Evolutionary conservation across 1,284 basidiomycete species (phyloP).

Genomic region (Amylostereum areolatum): DNA sequence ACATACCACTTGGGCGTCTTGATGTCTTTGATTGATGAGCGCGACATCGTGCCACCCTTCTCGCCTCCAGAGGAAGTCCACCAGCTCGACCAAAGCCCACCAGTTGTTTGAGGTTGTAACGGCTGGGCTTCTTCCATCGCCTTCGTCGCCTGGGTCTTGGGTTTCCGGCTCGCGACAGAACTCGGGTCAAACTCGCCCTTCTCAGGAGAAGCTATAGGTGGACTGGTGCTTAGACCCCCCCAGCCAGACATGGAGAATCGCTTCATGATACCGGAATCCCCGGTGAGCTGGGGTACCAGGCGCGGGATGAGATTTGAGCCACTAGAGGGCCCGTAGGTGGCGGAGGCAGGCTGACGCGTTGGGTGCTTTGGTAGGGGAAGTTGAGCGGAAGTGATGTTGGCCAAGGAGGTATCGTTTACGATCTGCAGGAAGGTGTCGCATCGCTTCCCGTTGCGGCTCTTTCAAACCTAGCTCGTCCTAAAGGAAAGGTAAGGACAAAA

Average conservation of each 20-base stretch:
- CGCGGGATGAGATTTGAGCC: slow-evolving; percentile 49
- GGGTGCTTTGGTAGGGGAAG: slow-evolving; percentile 28
- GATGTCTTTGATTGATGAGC: slow-evolving; percentile 25
- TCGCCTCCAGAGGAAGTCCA: slow-evolving; percentile 62
- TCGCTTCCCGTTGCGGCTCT: slow-evolving; percentile 57
- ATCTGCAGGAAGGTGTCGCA: slow-evolving; percentile 59
- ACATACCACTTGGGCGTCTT: slow-evolving; percentile 57
- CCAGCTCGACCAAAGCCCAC: slow-evolving; percentile 71
- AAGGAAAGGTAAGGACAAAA: slow-evolving; percentile 6
- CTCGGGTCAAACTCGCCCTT: slow-evolving; percentile 18
- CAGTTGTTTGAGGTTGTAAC: slow-evolving; percentile 64
- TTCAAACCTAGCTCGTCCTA: slow-evolving; percentile 74
- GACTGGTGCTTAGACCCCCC: slow-evolving; percentile 36
- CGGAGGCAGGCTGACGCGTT: slow-evolving; percentile 22
- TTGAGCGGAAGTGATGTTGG: slow-evolving; percentile 37
- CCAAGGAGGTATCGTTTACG: slow-evolving; percentile 67
- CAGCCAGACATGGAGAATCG: slow-evolving; percentile 71
- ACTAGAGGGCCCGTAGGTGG: slow-evolving; percentile 57
- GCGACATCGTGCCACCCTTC: slow-evolving; percentile 18
- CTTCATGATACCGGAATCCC: slow-evolving; percentile 61
- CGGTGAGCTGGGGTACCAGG: slow-evolving; percentile 63
- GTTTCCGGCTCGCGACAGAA: slow-evolving; percentile 3
- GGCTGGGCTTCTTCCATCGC: slow-evolving; percentile 19
- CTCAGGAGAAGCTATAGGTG: slow-evolving; percentile 23
- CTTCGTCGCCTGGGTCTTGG: slow-evolving; percentile 23